Evolutionary conservation across 495 filamentous ascomycete species (phyloP).

Genomic region (Geoglossum glabrum): DNA sequence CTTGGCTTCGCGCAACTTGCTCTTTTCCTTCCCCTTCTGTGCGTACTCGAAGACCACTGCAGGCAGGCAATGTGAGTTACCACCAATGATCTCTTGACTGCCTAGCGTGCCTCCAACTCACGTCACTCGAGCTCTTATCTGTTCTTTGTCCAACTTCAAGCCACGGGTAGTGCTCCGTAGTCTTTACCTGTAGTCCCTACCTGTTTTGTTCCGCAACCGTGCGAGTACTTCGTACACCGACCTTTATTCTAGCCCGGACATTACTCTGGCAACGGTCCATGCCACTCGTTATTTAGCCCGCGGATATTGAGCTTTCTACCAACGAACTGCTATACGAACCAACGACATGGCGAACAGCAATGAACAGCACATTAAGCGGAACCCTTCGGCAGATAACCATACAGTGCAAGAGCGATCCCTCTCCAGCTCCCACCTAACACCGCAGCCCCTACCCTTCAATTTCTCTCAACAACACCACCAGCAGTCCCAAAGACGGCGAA

Average conservation of each 20-base stretch:
- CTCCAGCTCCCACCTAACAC: background rate
- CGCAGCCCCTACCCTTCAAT: background rate
- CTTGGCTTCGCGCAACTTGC: background rate
- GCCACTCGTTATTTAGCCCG: background rate
- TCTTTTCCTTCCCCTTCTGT: no score
- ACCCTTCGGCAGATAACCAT: background rate
- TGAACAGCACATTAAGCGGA: background rate
- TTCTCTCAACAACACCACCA: slow-evolving; percentile 17
- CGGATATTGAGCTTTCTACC: background rate
- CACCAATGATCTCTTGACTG: no score
- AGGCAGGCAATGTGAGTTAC: no score
- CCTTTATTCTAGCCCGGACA: no score
- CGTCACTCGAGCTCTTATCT: no score
- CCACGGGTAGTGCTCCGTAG: no score
- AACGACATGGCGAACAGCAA: background rate
- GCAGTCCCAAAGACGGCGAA: slow-evolving; percentile 5
- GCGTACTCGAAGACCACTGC: background rate
- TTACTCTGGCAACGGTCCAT: background rate
- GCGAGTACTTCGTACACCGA: no score
- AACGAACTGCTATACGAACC: background rate
- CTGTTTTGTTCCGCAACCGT: no score
- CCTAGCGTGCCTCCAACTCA: no score
- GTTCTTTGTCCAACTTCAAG: no score
- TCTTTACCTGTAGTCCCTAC: no score
- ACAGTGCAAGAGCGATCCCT: background rate